Conservation (phyloP, 1,284 basidiomycete species). For the Cryptococcus sp. region DNA sequence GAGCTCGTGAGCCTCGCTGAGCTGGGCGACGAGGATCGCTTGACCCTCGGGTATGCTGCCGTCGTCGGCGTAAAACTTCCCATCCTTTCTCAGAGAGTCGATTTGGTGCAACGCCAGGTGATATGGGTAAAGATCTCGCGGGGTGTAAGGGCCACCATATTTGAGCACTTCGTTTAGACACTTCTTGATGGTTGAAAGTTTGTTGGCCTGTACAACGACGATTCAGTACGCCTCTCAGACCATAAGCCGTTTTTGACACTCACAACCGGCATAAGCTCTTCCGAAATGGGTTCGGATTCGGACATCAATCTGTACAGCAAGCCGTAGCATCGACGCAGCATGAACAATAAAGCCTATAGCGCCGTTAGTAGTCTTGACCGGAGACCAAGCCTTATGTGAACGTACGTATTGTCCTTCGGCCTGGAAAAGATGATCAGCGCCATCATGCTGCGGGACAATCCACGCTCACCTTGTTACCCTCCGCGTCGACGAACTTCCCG, state of each 20-base stretch:
- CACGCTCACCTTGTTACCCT: slow-evolving; percentile 70
- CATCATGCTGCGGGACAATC: neutral
- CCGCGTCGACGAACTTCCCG: slow-evolving; percentile 93
- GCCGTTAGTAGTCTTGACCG: neutral
- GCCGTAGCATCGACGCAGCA: slow-evolving; percentile 92
- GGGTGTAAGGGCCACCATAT: slow-evolving; percentile 91
- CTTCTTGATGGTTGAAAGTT: slow-evolving; percentile 89
- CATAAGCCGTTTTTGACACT: slow-evolving; percentile 38
- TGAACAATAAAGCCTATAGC: slow-evolving; percentile 80
- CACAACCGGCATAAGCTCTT: slow-evolving; percentile 95
- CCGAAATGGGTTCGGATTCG: slow-evolving; percentile 98
- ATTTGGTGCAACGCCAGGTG: slow-evolving; percentile 95
- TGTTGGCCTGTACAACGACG: slow-evolving; percentile 70
- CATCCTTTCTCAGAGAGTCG: slow-evolving; percentile 87
- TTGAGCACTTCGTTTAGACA: slow-evolving; percentile 97
- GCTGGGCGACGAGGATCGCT: slow-evolving; percentile 91
- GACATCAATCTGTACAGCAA: slow-evolving; percentile 92
- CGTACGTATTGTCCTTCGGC: slow-evolving; percentile 47
- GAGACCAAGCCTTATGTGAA: neutral
- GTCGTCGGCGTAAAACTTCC: slow-evolving; percentile 78
- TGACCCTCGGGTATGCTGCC: slow-evolving; percentile 86
- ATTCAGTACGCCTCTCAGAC: neutral
- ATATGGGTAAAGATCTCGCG: slow-evolving; percentile 97
- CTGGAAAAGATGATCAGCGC: neutral
- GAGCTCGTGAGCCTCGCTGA: slow-evolving; percentile 94